Evolutionary conservation across 23 red algal species (phyloP).

Genomic region (Cyanidium caldarium): DNA sequence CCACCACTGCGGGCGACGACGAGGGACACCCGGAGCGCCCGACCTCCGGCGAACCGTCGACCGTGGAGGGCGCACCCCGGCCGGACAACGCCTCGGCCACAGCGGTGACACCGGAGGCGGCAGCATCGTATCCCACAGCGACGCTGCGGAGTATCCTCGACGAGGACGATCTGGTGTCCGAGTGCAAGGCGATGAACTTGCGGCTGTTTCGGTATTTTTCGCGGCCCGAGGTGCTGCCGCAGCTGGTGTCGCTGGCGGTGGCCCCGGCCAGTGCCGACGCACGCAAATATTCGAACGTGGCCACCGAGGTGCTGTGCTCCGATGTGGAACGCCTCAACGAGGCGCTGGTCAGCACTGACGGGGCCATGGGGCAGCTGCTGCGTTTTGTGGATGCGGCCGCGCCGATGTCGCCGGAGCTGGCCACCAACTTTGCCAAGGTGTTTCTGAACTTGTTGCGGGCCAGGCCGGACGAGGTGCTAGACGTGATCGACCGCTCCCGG

Average conservation of each 20-base stretch:
- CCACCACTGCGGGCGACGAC: not conserved
- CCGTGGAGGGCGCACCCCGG: not conserved
- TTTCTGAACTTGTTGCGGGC: not conserved
- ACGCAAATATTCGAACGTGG: not conserved
- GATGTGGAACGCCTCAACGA: conserved; percentile 6
- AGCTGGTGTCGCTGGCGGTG: not conserved
- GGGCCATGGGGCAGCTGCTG: not conserved
- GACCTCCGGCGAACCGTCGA: not conserved
- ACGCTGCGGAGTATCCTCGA: not conserved
- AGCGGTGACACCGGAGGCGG: not conserved
- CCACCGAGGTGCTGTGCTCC: not conserved
- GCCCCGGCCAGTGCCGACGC: not conserved
- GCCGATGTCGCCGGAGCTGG: not conserved
- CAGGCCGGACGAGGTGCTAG: not conserved
- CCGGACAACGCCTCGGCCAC: not conserved
- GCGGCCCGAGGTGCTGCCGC: not conserved
- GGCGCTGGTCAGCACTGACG: not conserved
- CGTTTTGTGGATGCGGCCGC: not conserved
- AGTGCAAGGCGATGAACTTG: conserved; percentile 8
- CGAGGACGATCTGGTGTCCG: not conserved
- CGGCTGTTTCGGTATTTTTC: conserved; percentile 1
- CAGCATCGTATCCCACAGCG: not conserved
- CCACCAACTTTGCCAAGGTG: not conserved
- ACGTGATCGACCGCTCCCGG: not conserved
- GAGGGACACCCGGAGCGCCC: not conserved